A percentile compares a stretch with the other conserved stretches of the same genome.
These are phyloP conservation scores for Tetrapisispora taiwanensis DNA, from an alignment of 805 yeast species.

Conservation along the genomic window DNA sequence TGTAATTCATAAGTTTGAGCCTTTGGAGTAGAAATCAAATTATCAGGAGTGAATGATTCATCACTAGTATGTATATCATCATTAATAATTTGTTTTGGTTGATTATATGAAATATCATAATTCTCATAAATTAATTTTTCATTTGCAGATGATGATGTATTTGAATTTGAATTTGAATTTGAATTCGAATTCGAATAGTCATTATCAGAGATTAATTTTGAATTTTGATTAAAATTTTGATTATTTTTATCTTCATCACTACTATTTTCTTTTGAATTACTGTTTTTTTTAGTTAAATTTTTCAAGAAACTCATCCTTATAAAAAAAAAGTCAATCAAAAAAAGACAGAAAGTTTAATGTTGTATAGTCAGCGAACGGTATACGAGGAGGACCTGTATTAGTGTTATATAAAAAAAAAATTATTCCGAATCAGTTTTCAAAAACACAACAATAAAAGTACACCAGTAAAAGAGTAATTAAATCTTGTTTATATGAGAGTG, in stretches of 20 bases:
- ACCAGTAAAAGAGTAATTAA: too few relatives aligned
- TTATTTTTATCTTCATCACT: conserved; percentile 13
- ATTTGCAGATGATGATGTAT: conserved; percentile 1
- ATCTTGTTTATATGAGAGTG: too few relatives aligned
- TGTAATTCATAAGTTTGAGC: conserved; percentile 2
- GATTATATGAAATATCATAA: neutral
- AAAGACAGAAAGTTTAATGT: too few relatives aligned
- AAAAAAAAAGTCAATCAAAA: too few relatives aligned
- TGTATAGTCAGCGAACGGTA: too few relatives aligned
- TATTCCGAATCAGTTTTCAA: too few relatives aligned
- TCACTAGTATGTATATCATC: conserved; percentile 2
- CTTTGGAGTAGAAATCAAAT: neutral
- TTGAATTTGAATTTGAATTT: neutral
- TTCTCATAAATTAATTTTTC: neutral
- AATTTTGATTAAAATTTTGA: too few relatives aligned
- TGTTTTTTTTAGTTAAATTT: neutral
- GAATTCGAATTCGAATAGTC: neutral
- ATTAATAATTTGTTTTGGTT: neutral
- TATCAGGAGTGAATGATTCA: conserved; percentile 19
- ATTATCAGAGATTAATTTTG: too few relatives aligned
- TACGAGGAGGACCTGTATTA: too few relatives aligned
- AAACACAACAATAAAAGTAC: too few relatives aligned
- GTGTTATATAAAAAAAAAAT: too few relatives aligned
- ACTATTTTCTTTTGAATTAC: conserved; percentile 10
- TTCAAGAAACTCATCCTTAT: neutral